Evolutionary conservation across 1,284 basidiomycete genomes (phyloP), one percentile per base, ranked within the genome.

Genomic region (Xanthoconium separans): DNA sequence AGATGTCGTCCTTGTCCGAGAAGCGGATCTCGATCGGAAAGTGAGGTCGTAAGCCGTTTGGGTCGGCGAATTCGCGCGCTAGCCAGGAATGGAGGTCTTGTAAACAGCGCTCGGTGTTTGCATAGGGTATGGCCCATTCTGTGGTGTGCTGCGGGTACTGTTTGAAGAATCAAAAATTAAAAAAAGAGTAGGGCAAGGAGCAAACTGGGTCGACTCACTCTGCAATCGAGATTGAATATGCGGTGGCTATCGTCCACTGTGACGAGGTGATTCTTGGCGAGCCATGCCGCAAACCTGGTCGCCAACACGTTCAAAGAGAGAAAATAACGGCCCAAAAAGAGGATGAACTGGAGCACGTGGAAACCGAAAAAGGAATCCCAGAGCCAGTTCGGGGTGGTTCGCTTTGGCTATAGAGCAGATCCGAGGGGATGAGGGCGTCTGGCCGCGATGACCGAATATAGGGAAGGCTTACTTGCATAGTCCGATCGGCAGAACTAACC

Each of bases 21-120:
- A 94, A 96, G 11, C 97, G 84, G 58, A 99, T 86, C 76, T 99
- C 96, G 66, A 99, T 81, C 5, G 93, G 92, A 70, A 95, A 98
- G 69, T 99, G 95, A 5, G 91, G 86, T 27, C 91, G 82, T 49
- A 94, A 77, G 13, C 95, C 95, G 24, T 80, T 65, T 0, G 85
- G 80, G 65, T 89, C 77, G 18, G 76, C 71, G 50, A 82, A 78
- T 69, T 96, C 91, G 49, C 76, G 71, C 27, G 83, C 79, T 18
- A 96, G 74, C 89, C 92, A 98, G 10, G 76, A 72, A 43, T 84
- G 81, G 61, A 98, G 76, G 53, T 89, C 92, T 30, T 74, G 75
- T 47, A 99, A 78, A 62, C 90, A 93, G 1, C 79, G 75, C 53
- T 76, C 73, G 3, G 91, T 78, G 55, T 80, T 73, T 49, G 78